Conservation (phyloP, 148 eudicot genomes). For the Rhododendron griersonianum region DNA sequence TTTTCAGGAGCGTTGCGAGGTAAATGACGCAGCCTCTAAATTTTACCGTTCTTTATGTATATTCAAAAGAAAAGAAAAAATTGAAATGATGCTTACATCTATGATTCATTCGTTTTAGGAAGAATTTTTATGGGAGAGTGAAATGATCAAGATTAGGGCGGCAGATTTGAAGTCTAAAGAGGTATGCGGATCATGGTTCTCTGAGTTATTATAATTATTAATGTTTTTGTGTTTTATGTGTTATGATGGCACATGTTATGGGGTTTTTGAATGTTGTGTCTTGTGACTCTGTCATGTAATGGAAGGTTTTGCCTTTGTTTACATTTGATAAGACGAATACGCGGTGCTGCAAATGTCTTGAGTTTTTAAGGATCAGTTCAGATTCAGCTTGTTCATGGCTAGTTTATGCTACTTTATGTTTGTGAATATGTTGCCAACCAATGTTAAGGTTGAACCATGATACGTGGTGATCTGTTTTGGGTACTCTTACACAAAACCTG, state of each 20-base stretch:
- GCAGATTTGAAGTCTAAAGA: conserved; percentile 98
- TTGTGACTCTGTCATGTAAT: neutral
- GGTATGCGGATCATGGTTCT: conserved; percentile 32
- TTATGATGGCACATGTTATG: neutral
- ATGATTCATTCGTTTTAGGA: conserved; percentile 42
- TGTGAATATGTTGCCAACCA: neutral
- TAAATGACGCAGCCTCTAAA: conserved; percentile 12
- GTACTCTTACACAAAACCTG: neutral
- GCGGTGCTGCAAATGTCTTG: neutral
- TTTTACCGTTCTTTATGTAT: conserved; percentile 9
- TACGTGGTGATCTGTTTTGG: neutral
- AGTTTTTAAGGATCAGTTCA: neutral
- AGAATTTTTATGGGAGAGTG: conserved; percentile 95
- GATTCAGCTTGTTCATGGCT: conserved; percentile 5
- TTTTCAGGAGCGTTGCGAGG: conserved; percentile 99
- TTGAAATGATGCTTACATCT: neutral
- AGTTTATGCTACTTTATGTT: neutral
- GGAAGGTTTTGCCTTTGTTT: neutral
- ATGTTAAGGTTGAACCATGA: neutral
- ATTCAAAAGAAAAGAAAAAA: neutral
- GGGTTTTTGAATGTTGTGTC: neutral
- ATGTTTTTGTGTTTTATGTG: neutral
- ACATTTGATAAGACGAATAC: neutral
- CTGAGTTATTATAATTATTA: neutral
- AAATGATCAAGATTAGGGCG: conserved; percentile 94